Base-by-base conservation (phyloP, 2,329 filamentous ascomycete species). In the Botrytis galanthina region DNA sequence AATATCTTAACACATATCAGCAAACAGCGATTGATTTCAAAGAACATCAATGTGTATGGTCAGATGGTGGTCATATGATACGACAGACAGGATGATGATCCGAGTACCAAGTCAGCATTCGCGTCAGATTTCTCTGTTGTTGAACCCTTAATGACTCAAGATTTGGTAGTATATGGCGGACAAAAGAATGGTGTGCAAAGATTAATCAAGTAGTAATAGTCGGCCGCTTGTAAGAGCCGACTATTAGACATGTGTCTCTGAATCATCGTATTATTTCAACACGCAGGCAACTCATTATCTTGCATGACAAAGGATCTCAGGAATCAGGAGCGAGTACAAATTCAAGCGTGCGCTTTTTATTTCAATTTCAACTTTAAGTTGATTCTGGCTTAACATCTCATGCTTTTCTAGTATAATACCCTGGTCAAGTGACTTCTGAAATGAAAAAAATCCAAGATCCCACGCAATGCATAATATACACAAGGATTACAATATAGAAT, bases 111-210 rank as follows among this genome's bases (percentile, higher is more conserved):
- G 3, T 6, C 26, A 14, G 6, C 3, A 4, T 7, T 20, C 20
- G n/a, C 42, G 20, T 16, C 16, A 57, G n/a, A 16, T 42, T 2
- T 5, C 9, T 48, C 10, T 35, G 18, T 7, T 54, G 6, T 5
- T 10, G 7, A 12, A 35, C 26, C 39, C 3, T 20, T 1, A 16
- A n/a, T 20, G 16, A 9, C 9, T 51, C 10, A 7, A 7, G 16
- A 4, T 20, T 3, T 16, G 16, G 8, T 8, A 20, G 14, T 4
- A 37, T 10, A 2, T 7, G 22, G n/a, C 0, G 39, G 10, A 12
- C 26, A 12, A 4, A 20, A 54, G 22, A 3, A n/a, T 54, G 14
- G 3, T 5, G 18, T 37, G 5, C n/a, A 39, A 35, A 4, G n/a
- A 39, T 14, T 29, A 9, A 20, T 29, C 7, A 16, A n/a, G 20